Conservation (phyloP, 1,284 basidiomycete genomes). For the Boletellus deceptivus region DNA sequence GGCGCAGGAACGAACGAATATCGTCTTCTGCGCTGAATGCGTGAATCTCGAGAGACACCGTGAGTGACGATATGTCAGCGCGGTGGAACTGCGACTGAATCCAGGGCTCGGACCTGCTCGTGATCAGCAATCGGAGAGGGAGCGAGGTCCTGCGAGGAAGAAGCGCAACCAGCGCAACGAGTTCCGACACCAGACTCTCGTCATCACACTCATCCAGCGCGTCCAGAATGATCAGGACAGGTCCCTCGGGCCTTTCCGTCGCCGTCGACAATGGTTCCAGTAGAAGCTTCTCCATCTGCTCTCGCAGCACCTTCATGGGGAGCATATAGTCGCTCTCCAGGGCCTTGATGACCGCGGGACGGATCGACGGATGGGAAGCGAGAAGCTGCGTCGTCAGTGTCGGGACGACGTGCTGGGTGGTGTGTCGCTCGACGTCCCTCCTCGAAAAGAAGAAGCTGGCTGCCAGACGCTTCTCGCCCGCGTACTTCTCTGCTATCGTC, state of each 20-base stretch:
- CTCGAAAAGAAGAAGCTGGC: constrained; percentile 25
- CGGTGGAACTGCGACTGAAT: constrained; percentile 11
- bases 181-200: constrained; percentile 15
- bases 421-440: constrained; percentile 18
- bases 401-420: constrained; percentile 14
- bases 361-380: constrained; percentile 12
- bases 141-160: constrained; percentile 7
- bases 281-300: constrained; percentile 22
- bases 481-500: constrained; percentile 20
- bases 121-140: constrained; percentile 20
- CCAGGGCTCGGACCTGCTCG: constrained; percentile 20
- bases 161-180: constrained; percentile 14
- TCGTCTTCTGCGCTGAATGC: constrained; percentile 18
- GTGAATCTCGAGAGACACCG: constrained; percentile 15
- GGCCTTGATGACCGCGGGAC: constrained; percentile 13
- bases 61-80: constrained; percentile 9
- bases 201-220: constrained; percentile 25
- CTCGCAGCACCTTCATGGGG: constrained; percentile 21
- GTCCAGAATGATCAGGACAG: constrained; percentile 17
- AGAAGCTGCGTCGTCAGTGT: constrained; percentile 15
- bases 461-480: constrained; percentile 11
- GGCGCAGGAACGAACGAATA: constrained; percentile 20
- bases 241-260: not conserved
- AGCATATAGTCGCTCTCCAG: constrained; percentile 20
- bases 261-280: constrained; percentile 11